A percentile compares a stretch with the other conserved stretches of the same genome.
These are phyloP conservation scores for Cladobotryum protrusum DNA, from an alignment of 2,329 filamentous ascomycete genomes.

Conservation along the genomic window DNA sequence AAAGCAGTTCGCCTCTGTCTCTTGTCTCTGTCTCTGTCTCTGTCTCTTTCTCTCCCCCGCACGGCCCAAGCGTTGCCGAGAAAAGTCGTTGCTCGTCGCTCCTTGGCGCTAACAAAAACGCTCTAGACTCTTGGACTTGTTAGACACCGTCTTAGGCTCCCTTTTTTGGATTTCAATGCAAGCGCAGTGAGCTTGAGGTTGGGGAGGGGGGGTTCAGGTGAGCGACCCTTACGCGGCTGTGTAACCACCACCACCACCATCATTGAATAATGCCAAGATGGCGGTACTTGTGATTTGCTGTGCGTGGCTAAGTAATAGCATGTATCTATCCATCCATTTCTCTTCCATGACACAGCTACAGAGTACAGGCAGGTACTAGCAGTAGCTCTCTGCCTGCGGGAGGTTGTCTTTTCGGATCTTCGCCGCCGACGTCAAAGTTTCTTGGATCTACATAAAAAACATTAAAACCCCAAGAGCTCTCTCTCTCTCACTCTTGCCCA, in stretches of 20 bases:
- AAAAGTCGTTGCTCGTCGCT: not conserved
- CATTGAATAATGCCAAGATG: no score
- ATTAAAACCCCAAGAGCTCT: not conserved
- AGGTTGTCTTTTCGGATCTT: not conserved
- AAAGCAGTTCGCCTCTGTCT: not conserved
- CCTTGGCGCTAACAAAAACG: not conserved
- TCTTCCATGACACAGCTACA: no score
- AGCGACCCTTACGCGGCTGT: not conserved
- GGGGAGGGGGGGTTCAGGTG: no score
- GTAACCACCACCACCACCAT: not conserved
- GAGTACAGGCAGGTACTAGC: not conserved
- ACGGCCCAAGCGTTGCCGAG: conserved; percentile 7
- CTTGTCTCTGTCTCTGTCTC: no score
- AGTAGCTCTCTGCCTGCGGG: no score
- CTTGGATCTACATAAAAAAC: not conserved
- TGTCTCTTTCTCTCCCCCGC: not conserved
- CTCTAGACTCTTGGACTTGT: no score
- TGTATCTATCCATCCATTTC: not conserved
- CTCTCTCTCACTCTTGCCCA: not conserved
- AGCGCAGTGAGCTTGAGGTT: no score
- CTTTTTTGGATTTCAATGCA: no score
- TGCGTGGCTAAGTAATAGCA: not conserved
- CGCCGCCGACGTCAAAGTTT: not conserved
- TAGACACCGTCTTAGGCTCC: no score
- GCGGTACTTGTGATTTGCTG: no score